Evolutionary conservation across 257 asterid species (phyloP).

Genomic region (Solanum pinnatisectum): DNA sequence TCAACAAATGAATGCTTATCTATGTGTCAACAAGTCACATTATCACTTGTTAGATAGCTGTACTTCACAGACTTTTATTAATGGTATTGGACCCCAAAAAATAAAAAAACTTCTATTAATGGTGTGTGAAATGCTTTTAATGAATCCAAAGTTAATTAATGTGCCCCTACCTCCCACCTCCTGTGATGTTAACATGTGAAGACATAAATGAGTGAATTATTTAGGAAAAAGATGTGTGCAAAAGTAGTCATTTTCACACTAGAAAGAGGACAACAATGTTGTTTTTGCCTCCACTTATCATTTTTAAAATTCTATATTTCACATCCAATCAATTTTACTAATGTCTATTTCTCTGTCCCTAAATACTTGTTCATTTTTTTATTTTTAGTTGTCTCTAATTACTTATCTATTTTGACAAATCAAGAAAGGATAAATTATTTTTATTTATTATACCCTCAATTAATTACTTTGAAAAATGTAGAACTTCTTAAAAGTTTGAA

Average conservation of each 20-base stretch:
- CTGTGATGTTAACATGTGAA: not conserved
- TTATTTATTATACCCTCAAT: too few relatives aligned
- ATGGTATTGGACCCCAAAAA: not conserved
- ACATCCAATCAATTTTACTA: too few relatives aligned
- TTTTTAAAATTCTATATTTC: not conserved
- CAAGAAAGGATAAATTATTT: too few relatives aligned
- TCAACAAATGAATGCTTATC: not conserved
- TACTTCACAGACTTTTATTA: not conserved
- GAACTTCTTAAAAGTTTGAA: too few relatives aligned
- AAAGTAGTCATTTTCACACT: not conserved
- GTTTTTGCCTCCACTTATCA: not conserved
- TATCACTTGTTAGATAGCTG: not conserved
- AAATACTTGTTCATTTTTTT: too few relatives aligned
- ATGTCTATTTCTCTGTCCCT: too few relatives aligned
- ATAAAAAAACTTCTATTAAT: not conserved
- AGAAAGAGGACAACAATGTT: not conserved
- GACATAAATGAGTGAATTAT: not conserved
- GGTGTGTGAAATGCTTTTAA: not conserved
- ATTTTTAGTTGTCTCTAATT: too few relatives aligned
- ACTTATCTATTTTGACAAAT: too few relatives aligned
- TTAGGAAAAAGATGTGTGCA: not conserved
- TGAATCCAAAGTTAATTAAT: not conserved
- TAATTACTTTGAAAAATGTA: too few relatives aligned
- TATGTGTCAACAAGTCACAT: not conserved
- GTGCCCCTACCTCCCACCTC: not conserved